Evolutionary conservation across 768 basidiomycete species (phyloP), one percentile per base, ranked within the genome.

Genomic region (Mycena leptocephala): DNA sequence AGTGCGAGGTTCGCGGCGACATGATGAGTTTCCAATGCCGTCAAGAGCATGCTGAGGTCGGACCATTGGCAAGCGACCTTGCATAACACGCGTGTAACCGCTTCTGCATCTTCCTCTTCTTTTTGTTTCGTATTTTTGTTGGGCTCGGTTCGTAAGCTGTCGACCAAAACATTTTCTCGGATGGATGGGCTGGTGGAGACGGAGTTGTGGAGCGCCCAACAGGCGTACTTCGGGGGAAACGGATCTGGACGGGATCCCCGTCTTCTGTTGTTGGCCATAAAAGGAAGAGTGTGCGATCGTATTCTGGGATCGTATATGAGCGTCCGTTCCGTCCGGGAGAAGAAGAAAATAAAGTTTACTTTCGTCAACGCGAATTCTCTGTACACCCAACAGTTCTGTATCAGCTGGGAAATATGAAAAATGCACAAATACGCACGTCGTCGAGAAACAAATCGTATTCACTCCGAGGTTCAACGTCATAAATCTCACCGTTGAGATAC

Each of bases 301-400:
- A 55, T 55, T 14, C 66, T 67, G 16, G 14, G 55, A 16, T 20
- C 5, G 22, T 16, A 32, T 5, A n/a, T 67, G 16, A 67, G 51
- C 20, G 24, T 55, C 26, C 33, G 24, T 3, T 35, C 39, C n/a
- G 2, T 53, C 18, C 35, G 16, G 16, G 33, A 32, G n/a, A n/a
- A n/a, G n/a, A n/a, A n/a, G n/a, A n/a, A n/a, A 26, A 55, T 55
- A 22, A 10, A 48, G 33, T 51, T 16, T 22, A 51, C 66, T 35
- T 67, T 67, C 66, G n/a, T 67, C 66, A 4, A 67, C 66, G 16
- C 66, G 66, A 32, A 67, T 55, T 28, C 28, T 1, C 66, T 67
- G 48, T 1, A 41, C 28, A 13, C 10, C 18, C 20, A 35, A 32
- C 16, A 22, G 5, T 20, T 24, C 5, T 33, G 6, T 48, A 14